phyloP scores from a whole-genome alignment of 2,329 filamentous ascomycete species.

The Aspergillus sp. region DNA sequence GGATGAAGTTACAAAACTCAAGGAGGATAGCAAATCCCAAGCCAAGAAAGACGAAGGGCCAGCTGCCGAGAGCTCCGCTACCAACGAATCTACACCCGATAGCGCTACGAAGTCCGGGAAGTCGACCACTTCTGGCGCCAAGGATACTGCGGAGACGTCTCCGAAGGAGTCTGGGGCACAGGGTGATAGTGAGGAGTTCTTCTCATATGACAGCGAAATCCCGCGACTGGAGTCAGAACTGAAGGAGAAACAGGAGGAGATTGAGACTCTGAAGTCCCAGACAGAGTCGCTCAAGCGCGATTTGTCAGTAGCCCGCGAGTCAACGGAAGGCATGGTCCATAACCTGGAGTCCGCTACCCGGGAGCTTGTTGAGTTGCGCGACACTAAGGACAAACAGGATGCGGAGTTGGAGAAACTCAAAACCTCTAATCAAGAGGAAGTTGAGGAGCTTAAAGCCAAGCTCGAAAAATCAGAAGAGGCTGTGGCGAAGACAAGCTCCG shows the following conservation, averaged over 20 bases:
- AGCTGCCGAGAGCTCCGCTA: neutral
- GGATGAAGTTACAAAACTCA: constrained; percentile 64
- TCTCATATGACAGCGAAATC: constrained; percentile 87
- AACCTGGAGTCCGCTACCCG: constrained; percentile 68
- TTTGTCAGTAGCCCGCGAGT: constrained; percentile 70
- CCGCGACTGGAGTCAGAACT: constrained; percentile 77
- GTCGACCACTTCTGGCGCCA: constrained; percentile 18
- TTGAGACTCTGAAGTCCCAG: constrained; percentile 69
- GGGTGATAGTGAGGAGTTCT: constrained; percentile 69
- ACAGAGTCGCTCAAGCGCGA: constrained; percentile 70
- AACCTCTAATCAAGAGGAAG: constrained; percentile 43
- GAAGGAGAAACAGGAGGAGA: constrained; percentile 68
- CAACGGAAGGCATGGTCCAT: constrained; percentile 63
- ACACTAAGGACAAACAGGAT: constrained; percentile 54
- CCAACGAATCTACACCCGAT: neutral
- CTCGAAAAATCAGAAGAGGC: constrained; percentile 35
- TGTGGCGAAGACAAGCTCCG: constrained; percentile 30
- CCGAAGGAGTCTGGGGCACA: constrained; percentile 24
- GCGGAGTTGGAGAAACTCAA: constrained; percentile 49
- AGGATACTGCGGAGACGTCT: constrained; percentile 34
- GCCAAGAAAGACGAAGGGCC: constrained; percentile 9
- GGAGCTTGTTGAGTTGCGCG: constrained; percentile 60
- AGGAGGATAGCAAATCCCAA: constrained; percentile 31
- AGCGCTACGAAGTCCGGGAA: constrained; percentile 8
- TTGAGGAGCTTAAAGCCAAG: constrained; percentile 45